Evolutionary conservation across 768 basidiomycete species (phyloP), one percentile per base, ranked within the genome.

Genomic region (Strobilomyces confusus): DNA sequence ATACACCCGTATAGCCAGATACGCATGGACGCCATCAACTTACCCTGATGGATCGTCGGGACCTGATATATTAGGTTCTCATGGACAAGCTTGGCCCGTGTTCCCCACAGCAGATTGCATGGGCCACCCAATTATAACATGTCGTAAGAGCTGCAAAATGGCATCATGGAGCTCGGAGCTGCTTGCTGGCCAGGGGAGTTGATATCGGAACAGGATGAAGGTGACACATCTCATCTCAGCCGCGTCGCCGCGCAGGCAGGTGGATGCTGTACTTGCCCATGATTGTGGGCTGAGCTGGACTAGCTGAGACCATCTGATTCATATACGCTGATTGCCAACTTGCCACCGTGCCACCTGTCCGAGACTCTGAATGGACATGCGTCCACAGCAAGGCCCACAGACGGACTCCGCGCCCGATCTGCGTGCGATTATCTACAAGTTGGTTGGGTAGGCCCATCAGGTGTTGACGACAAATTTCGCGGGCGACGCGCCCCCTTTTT

Each of bases 101-200:
- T 48, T 52, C 47, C 57, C 68, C 63, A 56, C 48, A 58, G 57
- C 17, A 25, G 53, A 41, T 49, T 48, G 48, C 38, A 50, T 56
- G 44, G 55, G 22, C 37, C 49, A 34, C 46, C 46, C 49, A 51
- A 38, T 48, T 43, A 58, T 55, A 48, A 53, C 4, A 59, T 67
- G 50, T 56, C 62, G 54, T 65, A 67, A 68, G 17, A 29, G 38
- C 49, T 52, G 57, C 42, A 29, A 54, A 29, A 59, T 51, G 29
- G n/a, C 37, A 49, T 61, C 56, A 56, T 63, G 61, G 61, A 65
- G 51, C 32, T 26, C 59, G 66, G 64, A 64, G 26, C 30, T 38
- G 20, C 19, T 38, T 29, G 33, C 53, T 30, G 9, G 9, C 48
- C 44, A 44, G 45, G 51, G 40, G 48, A 17, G 52, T 51, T 48